Evolutionary conservation across 1,284 basidiomycete species (phyloP), one percentile per base, ranked within the genome.

Genomic region (Mixia osmundae): DNA sequence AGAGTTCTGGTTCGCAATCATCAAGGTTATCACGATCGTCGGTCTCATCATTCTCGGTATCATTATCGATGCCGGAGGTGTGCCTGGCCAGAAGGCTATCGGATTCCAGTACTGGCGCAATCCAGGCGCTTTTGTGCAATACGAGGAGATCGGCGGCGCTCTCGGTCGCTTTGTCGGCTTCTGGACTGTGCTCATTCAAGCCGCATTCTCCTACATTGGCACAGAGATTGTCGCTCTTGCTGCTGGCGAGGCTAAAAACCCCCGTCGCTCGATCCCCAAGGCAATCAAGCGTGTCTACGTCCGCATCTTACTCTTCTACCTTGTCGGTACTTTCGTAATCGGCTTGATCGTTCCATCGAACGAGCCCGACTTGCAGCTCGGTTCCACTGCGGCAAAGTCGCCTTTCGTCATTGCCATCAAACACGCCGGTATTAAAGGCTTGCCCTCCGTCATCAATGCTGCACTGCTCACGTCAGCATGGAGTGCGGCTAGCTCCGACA

Each of bases 221-320:
- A 80, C 78, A 7, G 82, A 87, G 55, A 75, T 85, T 44, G 75
- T 85, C 28, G 79, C 77, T 25, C 71, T 83, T 55, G 65, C 79
- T 38, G 77, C 77, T 25, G 74, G 49, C 27, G 58, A 51, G 42
- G 46, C 48, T 40, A 39, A 44, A 18, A 49, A 48, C 50, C 61
- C 61, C 2, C 51, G 57, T 29, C 46, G 44, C 38, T 74, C 71
- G 51, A 51, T 76, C 22, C 73, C 74, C 1, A 67, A 65, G 47
- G 68, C 67, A 2, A 71, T 75, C 56, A 65, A 67, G 44, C 29
- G 37, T 7, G 37, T 74, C 20, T 76, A 73, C 55, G 61, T 72
- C 47, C 72, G 76, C 52, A 79, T 87, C 48, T 62, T 62, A 29
- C 28, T 26, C 38, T 63, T 85, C 54, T 85, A 83, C 59, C 69